Evolutionary conservation across 257 asterid genomes (phyloP), one percentile per base, ranked within the genome.

Genomic region (Cruciata laevipes): DNA sequence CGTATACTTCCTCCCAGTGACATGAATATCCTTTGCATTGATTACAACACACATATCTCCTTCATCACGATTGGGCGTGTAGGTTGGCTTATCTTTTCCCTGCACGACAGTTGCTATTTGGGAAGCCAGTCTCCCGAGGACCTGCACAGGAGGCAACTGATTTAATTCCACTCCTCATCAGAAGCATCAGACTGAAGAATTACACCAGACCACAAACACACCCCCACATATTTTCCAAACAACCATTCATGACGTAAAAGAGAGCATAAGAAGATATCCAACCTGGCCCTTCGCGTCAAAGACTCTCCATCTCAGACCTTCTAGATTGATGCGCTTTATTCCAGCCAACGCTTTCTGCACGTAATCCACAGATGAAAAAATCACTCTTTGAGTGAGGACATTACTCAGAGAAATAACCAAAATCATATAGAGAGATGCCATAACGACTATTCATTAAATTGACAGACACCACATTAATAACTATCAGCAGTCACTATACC

Each of bases 281-380:
- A 93, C 97, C 99, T 90, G 95, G 75, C 96, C 99, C 69, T 90
- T 86, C 24, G 97, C 99, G 80, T 93, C 97, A 67, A 93, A 93
- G 56, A 90, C 86, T 76, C 95, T 93, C 99, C 99, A 93, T 73
- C 88, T 83, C 75, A 93, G 74, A 68, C 99, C 99, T 63, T 90
- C 99, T 82, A 90, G 76, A 71, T 88, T 70, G 59, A 90, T 90
- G 18, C 95, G 95, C 63, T 88, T 75, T 67, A 93, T 74, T 51
- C 99, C 97, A 72, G 96, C 97, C 63, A 92, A 79, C 31, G 96
- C 98, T 86, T 83, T 90, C 95, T 91, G 84, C 68, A 75, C 25
- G 18, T 4, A 18, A 17, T 91, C 83, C 71, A 75, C 25, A 32
- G n/a, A 61, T 61, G 66, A 31, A 61, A 32, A 25, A 27, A 37